Percentiles rank a stretch among this genome's conserved stretches.
These are phyloP conservation scores for Populus tremula DNA, from an alignment of 345 rosid species.

Conservation along the genomic window DNA sequence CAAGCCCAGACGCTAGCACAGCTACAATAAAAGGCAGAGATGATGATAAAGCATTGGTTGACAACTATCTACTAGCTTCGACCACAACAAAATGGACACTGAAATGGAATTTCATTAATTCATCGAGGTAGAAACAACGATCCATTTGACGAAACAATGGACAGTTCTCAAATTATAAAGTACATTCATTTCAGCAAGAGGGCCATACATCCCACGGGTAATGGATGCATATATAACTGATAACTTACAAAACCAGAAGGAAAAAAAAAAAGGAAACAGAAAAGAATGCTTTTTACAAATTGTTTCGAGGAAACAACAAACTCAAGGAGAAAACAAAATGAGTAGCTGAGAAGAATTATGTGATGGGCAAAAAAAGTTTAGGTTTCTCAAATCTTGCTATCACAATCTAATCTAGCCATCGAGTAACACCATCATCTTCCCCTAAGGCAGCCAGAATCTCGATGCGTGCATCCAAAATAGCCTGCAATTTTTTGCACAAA, in stretches of 20 bases:
- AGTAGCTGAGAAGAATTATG: conserved; percentile 3
- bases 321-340: conserved; percentile 13
- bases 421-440: conserved; percentile 80
- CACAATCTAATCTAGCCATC: conserved; percentile 73
- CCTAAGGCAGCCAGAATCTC: conserved; percentile 83
- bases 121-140: neutral
- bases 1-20: neutral
- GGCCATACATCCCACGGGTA: neutral
- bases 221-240: neutral
- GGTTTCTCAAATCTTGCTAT: conserved; percentile 9
- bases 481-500: conserved; percentile 47
- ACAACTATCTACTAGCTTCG: neutral
- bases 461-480: conserved; percentile 65
- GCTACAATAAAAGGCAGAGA: neutral
- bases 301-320: conserved; percentile 21
- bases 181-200: neutral
- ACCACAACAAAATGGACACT: neutral
- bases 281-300: conserved; percentile 43
- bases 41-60: neutral
- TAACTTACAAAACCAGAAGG: neutral
- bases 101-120: neutral
- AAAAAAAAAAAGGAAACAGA: neutral
- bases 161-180: neutral
- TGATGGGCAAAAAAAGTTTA: conserved; percentile 3
- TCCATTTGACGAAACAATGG: neutral